Percentiles rank a stretch among this genome's conserved stretches.
Conservation (phyloP, 2,329 filamentous ascomycete species). For the Talaromyces albobiverticillius region DNA sequence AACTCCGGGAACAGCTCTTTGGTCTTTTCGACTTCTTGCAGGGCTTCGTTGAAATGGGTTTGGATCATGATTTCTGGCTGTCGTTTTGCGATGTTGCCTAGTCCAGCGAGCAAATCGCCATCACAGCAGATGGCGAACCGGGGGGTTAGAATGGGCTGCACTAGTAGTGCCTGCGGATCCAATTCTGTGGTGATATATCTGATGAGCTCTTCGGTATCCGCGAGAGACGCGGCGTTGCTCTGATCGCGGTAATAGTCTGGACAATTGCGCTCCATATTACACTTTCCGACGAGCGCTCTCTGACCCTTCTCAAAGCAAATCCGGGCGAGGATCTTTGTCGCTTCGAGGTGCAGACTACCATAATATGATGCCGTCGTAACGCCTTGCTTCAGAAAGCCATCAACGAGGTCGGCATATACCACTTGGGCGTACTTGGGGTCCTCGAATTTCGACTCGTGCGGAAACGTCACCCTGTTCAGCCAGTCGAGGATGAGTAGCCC, state of each 20-base stretch:
- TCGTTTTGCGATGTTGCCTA: slow-evolving; percentile 51
- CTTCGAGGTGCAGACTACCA: slow-evolving; percentile 54
- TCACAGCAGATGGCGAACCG: slow-evolving; percentile 60
- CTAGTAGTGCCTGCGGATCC: slow-evolving; percentile 41
- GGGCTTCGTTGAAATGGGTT: slow-evolving; percentile 62
- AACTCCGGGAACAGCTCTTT: slow-evolving; percentile 53
- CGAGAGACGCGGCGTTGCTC: slow-evolving; percentile 18
- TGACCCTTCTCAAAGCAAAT: slow-evolving; percentile 54
- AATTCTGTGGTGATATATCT: slow-evolving; percentile 38
- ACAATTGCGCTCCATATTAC: slow-evolving; percentile 58
- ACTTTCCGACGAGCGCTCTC: slow-evolving; percentile 61
- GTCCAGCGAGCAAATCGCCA: slow-evolving; percentile 48
- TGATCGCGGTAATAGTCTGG: slow-evolving; percentile 29
- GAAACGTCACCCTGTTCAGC: slow-evolving; percentile 59
- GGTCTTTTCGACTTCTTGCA: slow-evolving; percentile 56
- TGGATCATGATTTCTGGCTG: slow-evolving; percentile 54
- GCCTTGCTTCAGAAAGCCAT: slow-evolving; percentile 57
- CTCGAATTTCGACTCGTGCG: slow-evolving; percentile 55
- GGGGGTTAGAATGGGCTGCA: slow-evolving; percentile 52
- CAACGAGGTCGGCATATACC: slow-evolving; percentile 49
- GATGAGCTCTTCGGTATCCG: slow-evolving; percentile 26
- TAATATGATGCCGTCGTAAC: slow-evolving; percentile 63
- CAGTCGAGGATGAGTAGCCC: slow-evolving; percentile 48
- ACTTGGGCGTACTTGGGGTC: slow-evolving; percentile 49
- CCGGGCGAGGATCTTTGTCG: slow-evolving; percentile 57